Percentiles rank a stretch among this genome's conserved stretches.
Evolutionary conservation across 2,329 filamentous ascomycete species (phyloP).

Genomic region (Cucurbitaria berberidis): DNA sequence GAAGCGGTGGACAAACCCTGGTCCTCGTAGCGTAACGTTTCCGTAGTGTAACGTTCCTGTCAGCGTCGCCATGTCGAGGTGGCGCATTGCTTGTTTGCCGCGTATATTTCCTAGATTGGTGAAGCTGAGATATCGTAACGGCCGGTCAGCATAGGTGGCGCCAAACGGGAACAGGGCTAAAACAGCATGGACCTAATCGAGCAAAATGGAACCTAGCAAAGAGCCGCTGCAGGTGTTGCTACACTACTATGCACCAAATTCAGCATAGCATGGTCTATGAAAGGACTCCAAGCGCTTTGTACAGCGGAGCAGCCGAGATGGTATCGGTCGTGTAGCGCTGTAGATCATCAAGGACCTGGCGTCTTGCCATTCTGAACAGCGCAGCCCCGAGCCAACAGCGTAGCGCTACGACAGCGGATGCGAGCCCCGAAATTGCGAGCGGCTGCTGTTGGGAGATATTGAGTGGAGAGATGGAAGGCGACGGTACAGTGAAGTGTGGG

Average conservation of each 20-base stretch:
- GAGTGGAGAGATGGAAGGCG: constrained; percentile 18
- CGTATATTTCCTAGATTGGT: constrained; percentile 20
- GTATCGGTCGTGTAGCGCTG: not conserved
- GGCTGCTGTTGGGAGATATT: constrained; percentile 9
- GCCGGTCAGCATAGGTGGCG: constrained; percentile 34
- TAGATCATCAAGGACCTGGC: constrained; percentile 19
- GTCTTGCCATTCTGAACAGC: constrained; percentile 8
- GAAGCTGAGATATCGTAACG: constrained; percentile 21
- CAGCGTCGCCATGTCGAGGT: constrained; percentile 10
- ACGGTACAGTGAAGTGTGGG: constrained; percentile 20
- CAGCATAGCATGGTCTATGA: constrained; percentile 7
- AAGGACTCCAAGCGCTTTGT: not conserved
- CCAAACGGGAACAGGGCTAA: constrained; percentile 7
- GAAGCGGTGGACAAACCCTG: too few species aligned
- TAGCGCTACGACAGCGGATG: constrained; percentile 10
- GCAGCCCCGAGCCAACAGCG: constrained; percentile 6
- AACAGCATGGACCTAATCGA: constrained; percentile 17
- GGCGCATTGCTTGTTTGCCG: constrained; percentile 23
- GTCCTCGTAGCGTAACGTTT: too few species aligned
- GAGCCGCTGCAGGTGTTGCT: too few species aligned
- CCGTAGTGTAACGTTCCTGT: constrained; percentile 24
- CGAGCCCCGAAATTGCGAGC: constrained; percentile 17
- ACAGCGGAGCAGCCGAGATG: constrained; percentile 1
- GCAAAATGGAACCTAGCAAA: constrained; percentile 8
- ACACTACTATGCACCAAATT: constrained; percentile 24